These are phyloP conservation scores for Aleurites moluccanus DNA, from an alignment of 441 rosid genomes.

Conservation along the genomic window DNA sequence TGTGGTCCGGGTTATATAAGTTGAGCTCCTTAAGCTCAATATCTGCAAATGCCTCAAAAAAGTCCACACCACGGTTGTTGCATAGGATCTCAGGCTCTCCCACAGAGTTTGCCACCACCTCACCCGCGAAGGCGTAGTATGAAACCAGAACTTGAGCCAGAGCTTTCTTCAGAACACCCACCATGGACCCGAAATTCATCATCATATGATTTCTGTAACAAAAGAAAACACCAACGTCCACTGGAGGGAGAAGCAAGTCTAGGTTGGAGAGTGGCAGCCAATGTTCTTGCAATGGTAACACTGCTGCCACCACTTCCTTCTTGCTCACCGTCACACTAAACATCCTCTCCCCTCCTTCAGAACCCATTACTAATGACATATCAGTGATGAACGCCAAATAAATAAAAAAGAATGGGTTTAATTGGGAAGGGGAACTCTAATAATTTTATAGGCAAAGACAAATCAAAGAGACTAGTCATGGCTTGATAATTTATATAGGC, in stretches of 20 bases:
- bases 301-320: constrained; percentile 57
- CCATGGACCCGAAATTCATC: constrained; percentile 35
- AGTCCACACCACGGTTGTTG: constrained; percentile 77
- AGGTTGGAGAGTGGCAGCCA: constrained; percentile 81
- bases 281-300: constrained; percentile 56
- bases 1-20: constrained; percentile 62
- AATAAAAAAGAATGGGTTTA: too few relatives aligned
- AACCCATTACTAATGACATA: background rate
- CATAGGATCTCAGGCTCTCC: constrained; percentile 83
- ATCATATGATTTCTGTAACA: constrained; percentile 40
- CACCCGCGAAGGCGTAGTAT: constrained; percentile 70
- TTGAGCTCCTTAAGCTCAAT: constrained; percentile 51
- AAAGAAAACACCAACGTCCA: constrained; percentile 48
- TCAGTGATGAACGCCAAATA: too few relatives aligned
- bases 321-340: constrained; percentile 41
- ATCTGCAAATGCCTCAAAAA: constrained; percentile 56
- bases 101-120: constrained; percentile 48
- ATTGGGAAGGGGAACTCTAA: background rate
- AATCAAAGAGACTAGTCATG: too few relatives aligned
- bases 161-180: constrained; percentile 45
- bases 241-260: constrained; percentile 52
- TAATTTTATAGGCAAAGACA: too few relatives aligned
- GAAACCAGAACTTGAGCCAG: constrained; percentile 58
- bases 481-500: too few relatives aligned
- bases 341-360: background rate